Evolutionary conservation across 345 rosid genomes (phyloP), one percentile per base, ranked within the genome.

Genomic region (Cardamine resedifolia): DNA sequence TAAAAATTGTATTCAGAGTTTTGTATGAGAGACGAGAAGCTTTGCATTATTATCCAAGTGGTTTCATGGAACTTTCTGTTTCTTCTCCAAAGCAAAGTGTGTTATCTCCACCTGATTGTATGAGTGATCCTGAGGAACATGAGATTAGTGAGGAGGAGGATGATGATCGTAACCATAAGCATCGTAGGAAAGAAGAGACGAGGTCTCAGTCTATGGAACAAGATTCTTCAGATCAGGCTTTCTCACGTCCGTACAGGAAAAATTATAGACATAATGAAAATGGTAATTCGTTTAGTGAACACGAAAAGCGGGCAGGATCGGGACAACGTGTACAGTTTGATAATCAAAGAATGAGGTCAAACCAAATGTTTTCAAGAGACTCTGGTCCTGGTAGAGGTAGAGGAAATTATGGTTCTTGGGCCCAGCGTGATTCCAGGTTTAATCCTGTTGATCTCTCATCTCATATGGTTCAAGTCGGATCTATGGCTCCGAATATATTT

Each of bases 141-240:
- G 99, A 95, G 85, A 79, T 95, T 61, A 95, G 96, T 52, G 99
- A 95, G 66, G 98, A 95, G 48, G 98, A 95, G 50, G 99, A 95
- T 68, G 99, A 95, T 31, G 99, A 95, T 77, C 96, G 93, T 68
- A 93, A 96, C 82, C 94, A 95, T 82, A 97, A 91, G 81, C 94
- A 95, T 77, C 99, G 93, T 76, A 96, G 98, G 39, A 82, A 90
- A 71, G 99, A 88, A 74, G 99, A 88, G 64, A 67, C 85, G 15
- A 85, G 75, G 55, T 84, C 97, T 73, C 88, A 86, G 41, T 88
- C 97, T 39, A 61, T 82, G 68, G 98, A 95, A 58, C 82, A 84
- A 82, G 91, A 84, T 71, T 69, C 85, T 58, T 52, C 80, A 30
- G 97, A 87, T 62, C 87, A 85, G 62, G 73, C 61, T 56, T 78